Evolutionary conservation across 192 early-diverging fungal genomes (phyloP).

Genomic region (Podila epicladia): DNA sequence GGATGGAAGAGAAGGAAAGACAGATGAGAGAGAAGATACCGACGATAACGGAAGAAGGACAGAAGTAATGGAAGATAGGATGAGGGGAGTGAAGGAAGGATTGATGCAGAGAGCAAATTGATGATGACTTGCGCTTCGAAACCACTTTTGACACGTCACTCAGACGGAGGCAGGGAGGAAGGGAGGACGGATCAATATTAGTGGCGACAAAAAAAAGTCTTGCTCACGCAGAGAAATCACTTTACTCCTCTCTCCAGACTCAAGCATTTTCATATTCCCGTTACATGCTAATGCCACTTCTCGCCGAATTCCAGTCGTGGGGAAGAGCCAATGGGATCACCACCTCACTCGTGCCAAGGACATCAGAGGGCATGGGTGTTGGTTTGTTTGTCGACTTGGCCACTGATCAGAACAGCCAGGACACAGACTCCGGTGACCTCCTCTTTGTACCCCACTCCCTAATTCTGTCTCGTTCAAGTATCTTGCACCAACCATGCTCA

Average conservation of each 20-base stretch:
- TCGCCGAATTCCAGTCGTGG: constrained; percentile 14
- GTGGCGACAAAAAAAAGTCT: not conserved
- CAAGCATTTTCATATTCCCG: not conserved
- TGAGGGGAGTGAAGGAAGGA: not conserved
- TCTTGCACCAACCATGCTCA: not conserved
- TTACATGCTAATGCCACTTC: not conserved
- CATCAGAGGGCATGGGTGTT: constrained; percentile 28
- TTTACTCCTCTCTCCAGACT: not conserved
- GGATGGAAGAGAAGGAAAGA: not conserved
- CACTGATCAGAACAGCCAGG: not conserved
- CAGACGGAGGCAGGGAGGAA: not conserved
- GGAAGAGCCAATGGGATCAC: constrained; percentile 7
- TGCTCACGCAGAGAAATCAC: not conserved
- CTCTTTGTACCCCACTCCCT: constrained; percentile 20
- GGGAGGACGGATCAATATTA: not conserved
- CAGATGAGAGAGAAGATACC: not conserved
- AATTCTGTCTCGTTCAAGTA: constrained; percentile 15
- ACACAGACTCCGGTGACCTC: constrained; percentile 10
- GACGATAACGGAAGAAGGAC: not conserved
- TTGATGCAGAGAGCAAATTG: not conserved
- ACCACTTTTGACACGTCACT: not conserved
- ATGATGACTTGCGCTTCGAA: not conserved
- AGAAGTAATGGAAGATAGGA: not conserved
- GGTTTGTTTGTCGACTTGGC: constrained; percentile 21
- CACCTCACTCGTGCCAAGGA: constrained; percentile 2